phyloP scores from a whole-genome alignment of 2,329 filamentous ascomycete genomes.

The Diaporthe caulivora region DNA sequence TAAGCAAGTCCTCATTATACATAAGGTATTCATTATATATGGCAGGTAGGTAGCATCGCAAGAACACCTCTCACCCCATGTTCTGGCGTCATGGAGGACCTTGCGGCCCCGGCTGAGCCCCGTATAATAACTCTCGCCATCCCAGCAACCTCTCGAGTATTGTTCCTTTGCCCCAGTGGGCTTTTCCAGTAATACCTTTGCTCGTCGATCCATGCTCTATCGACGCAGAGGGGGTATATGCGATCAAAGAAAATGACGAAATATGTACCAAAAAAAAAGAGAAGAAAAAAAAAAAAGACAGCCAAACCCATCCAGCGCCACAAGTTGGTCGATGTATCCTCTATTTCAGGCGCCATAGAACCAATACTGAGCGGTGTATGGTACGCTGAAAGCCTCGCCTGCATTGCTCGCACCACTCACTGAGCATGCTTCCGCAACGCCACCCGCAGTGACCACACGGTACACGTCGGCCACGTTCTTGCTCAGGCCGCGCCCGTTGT shows the following conservation, averaged over 20 bases:
- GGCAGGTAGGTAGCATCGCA: background rate
- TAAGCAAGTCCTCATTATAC: background rate
- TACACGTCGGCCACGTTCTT: conserved; percentile 60
- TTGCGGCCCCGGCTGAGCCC: conserved; percentile 8
- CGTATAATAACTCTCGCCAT: background rate
- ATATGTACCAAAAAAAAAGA: conserved; percentile 6
- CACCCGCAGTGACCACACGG: conserved; percentile 68
- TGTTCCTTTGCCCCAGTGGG: background rate
- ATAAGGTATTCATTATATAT: background rate
- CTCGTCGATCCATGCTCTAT: conserved; percentile 24
- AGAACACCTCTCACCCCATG: conserved; percentile 5
- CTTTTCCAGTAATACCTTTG: conserved; percentile 13
- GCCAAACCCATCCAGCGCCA: background rate
- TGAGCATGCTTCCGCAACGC: conserved; percentile 57
- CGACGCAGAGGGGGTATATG: conserved; percentile 4
- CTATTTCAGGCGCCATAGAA: conserved; percentile 56
- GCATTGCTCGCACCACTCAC: conserved; percentile 53
- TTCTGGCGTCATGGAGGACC: background rate
- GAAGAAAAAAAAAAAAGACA: background rate
- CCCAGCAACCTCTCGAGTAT: background rate
- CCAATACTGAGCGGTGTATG: conserved; percentile 71
- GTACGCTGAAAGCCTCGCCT: conserved; percentile 59
- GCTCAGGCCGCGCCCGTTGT: conserved; percentile 44
- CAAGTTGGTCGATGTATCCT: background rate
- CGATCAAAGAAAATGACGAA: background rate